Evolutionary conservation across 345 rosid genomes (phyloP), one percentile per base, ranked within the genome.

Genomic region (Eucalyptus viminalis): DNA sequence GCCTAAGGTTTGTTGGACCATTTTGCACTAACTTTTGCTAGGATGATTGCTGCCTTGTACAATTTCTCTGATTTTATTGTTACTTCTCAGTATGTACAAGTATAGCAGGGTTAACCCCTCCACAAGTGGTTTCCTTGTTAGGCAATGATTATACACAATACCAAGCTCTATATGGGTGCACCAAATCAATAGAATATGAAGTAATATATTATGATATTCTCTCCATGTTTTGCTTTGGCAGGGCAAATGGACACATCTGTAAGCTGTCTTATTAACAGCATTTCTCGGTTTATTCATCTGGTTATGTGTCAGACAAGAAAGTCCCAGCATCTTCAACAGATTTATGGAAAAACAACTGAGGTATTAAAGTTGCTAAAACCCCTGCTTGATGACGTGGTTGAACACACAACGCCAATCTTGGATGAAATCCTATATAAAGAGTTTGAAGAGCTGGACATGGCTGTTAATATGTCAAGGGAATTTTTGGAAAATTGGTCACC

Each of bases 211-310:
- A 24, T 76, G 85, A 76, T 76, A 76, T 76, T 76, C 85, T 76
- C 85, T 86, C 47, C 72, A 34, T 91, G 89, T 49, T 89, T 51
- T 60, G 83, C 72, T 62, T 45, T 88, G 89, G 58, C 95, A 91
- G 96, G 95, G 69, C 91, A 91, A 90, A 97, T 97, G 99, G 98
- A 94, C 90, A 90, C 92, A 53, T 92, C 95, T 45, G 91, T 94
- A 49, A 92, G 94, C 89, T 94, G 97, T 93, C 95, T 97, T 86
- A 91, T 95, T 91, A 97, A 97, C 92, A 97, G 98, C 90, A 94
- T 94, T 50, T 95, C 97, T 92, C 96, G 99, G 87, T 95, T 95
- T 91, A 94, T 96, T 90, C 99, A 94, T 95, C 92, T 96, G 80
- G 96, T 95, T 86, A 94, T 96, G 40, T 97, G 99, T 95, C 97